Percentiles rank a stretch among this genome's conserved stretches.
Evolutionary conservation across 2,329 filamentous ascomycete genomes (phyloP).

Genomic region (Fusarium sp.): DNA sequence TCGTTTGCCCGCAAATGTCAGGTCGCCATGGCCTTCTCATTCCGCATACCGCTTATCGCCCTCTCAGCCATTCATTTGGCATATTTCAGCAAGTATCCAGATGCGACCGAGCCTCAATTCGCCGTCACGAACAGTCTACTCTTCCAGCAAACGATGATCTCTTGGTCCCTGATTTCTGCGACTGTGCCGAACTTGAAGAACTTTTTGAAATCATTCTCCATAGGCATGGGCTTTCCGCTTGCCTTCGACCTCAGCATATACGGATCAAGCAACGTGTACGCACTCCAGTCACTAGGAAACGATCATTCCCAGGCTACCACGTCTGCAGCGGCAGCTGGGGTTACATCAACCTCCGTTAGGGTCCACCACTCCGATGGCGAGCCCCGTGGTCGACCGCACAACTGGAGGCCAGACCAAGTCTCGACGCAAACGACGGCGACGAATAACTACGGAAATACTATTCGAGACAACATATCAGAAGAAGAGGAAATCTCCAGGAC

Average conservation of each 20-base stretch:
- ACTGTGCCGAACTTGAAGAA: slow-evolving; percentile 38
- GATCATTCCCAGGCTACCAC: slow-evolving; percentile 19
- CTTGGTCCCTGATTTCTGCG: slow-evolving; percentile 35
- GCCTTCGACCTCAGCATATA: slow-evolving; percentile 20
- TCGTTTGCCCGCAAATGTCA: slow-evolving; percentile 29
- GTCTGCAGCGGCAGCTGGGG: neutral
- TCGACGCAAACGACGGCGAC: slow-evolving; percentile 4
- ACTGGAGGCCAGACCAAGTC: slow-evolving; percentile 30
- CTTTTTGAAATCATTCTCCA: slow-evolving; percentile 37
- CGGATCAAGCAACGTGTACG: slow-evolving; percentile 12
- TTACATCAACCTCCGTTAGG: neutral
- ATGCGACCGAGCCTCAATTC: slow-evolving; percentile 31
- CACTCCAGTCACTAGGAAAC: slow-evolving; percentile 28
- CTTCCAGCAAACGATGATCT: slow-evolving; percentile 31
- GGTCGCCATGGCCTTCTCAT: slow-evolving; percentile 33
- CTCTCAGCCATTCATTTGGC: slow-evolving; percentile 27
- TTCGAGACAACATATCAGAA: slow-evolving; percentile 17
- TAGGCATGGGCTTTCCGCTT: slow-evolving; percentile 37
- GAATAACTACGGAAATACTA: slow-evolving; percentile 1
- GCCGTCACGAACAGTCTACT: slow-evolving; percentile 25
- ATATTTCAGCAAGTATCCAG: slow-evolving; percentile 8
- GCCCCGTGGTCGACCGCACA: slow-evolving; percentile 10
- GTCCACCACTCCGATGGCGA: slow-evolving; percentile 6
- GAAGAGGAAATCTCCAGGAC: slow-evolving; percentile 22
- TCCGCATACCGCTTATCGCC: slow-evolving; percentile 37